A percentile compares a stretch with the other conserved stretches of the same genome.
phyloP scores from a whole-genome alignment of 331 rosid species.

The Erythrophleum ivorense region DNA sequence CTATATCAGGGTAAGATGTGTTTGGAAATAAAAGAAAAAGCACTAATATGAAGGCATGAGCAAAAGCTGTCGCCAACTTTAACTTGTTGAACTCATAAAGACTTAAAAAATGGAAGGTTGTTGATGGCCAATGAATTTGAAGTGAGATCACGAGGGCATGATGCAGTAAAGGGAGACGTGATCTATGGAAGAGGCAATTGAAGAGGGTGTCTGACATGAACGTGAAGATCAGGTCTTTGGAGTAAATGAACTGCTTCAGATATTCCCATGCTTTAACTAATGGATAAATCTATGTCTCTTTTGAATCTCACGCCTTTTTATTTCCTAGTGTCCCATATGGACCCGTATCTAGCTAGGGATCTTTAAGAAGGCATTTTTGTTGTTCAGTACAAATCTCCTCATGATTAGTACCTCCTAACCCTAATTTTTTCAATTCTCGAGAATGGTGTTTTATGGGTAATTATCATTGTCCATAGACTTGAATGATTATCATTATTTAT shows the following conservation, averaged over 20 bases:
- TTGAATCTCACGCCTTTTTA: background rate
- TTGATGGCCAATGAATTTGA: background rate
- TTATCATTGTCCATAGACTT: no score
- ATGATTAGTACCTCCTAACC: background rate
- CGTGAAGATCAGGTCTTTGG: conserved; percentile 49
- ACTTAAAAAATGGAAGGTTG: background rate
- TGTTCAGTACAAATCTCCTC: background rate
- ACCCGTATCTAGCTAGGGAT: no score
- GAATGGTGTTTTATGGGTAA: no score
- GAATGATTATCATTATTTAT: no score
- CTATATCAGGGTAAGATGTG: no score
- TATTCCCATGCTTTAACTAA: conserved; percentile 7
- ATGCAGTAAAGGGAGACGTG: background rate
- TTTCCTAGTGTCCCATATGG: background rate
- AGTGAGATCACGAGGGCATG: conserved; percentile 45
- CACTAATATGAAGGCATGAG: no score
- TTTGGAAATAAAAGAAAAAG: no score
- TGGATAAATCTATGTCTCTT: conserved; percentile 9
- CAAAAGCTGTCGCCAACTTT: no score
- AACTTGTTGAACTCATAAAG: conserved; percentile 1
- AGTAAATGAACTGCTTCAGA: conserved; percentile 44
- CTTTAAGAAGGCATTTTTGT: background rate
- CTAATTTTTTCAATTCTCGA: background rate
- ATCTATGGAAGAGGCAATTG: conserved; percentile 3
- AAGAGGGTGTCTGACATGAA: conserved; percentile 44